These are phyloP conservation scores for Skeletonema costatum DNA, from an alignment of 108 stramenopile species.

Conservation along the genomic window DNA sequence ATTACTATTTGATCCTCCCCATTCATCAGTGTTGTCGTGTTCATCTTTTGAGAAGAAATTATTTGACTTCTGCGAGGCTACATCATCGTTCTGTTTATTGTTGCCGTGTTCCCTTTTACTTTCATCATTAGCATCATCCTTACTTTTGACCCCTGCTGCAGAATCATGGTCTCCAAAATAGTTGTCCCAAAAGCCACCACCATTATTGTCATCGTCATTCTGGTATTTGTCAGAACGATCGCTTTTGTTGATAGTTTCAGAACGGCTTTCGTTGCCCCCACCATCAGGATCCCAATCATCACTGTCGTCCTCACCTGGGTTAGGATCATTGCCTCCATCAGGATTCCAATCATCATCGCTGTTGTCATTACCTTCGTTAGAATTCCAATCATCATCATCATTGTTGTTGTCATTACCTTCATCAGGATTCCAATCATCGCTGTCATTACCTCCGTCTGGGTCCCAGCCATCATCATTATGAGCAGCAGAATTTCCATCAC, in stretches of 20 bases:
- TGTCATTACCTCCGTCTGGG: conserved; percentile 10
- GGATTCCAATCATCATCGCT: background rate
- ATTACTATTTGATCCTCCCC: background rate
- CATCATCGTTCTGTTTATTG: background rate
- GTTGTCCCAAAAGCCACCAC: background rate
- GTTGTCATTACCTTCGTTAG: conserved; percentile 4
- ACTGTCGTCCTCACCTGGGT: background rate
- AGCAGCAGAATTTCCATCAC: background rate
- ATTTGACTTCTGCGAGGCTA: background rate
- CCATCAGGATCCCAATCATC: background rate
- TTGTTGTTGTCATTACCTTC: background rate
- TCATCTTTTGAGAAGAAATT: background rate
- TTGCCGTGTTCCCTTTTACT: background rate
- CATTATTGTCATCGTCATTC: background rate
- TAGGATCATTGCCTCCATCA: background rate
- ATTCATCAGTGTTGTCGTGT: background rate
- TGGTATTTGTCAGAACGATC: background rate
- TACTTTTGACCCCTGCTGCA: background rate
- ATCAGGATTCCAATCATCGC: conserved; percentile 24
- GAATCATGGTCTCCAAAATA: conserved; percentile 2
- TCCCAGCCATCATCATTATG: conserved; percentile 11
- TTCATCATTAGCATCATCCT: background rate
- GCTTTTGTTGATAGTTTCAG: background rate
- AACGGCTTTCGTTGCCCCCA: background rate
- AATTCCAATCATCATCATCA: conserved; percentile 13